phyloP scores from a whole-genome alignment of 192 early-diverging fungal genomes.

The Coemansia sp. region DNA sequence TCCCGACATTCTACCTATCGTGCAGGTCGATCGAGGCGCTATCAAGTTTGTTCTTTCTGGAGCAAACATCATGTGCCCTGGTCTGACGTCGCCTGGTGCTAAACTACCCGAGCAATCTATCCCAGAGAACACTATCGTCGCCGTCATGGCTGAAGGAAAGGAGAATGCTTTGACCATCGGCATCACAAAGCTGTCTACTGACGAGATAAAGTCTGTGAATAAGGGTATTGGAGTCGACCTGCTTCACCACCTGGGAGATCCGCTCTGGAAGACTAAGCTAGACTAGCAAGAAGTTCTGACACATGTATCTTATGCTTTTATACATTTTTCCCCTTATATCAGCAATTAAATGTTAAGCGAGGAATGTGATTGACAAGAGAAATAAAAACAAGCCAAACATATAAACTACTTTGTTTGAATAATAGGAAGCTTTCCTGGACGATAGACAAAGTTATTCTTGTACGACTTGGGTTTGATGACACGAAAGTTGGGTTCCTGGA shows the following conservation, averaged over 20 bases:
- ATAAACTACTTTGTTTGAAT: constrained; percentile 77
- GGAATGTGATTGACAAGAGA: neutral
- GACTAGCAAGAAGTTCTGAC: constrained; percentile 8
- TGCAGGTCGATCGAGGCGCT: constrained; percentile 95
- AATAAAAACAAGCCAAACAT: neutral
- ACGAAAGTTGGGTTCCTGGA: constrained; percentile 86
- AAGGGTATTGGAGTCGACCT: constrained; percentile 90
- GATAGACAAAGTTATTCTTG: constrained; percentile 90
- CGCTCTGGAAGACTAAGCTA: constrained; percentile 66
- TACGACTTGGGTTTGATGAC: constrained; percentile 81
- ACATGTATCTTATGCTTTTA: constrained; percentile 1
- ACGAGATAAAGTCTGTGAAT: constrained; percentile 88
- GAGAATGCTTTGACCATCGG: constrained; percentile 92
- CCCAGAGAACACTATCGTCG: constrained; percentile 71
- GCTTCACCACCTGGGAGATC: constrained; percentile 85
- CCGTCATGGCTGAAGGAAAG: constrained; percentile 94
- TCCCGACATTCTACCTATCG: constrained; percentile 84
- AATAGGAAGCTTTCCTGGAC: constrained; percentile 71
- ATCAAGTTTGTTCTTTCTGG: constrained; percentile 97
- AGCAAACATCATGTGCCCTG: constrained; percentile 99
- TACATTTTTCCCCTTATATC: constrained; percentile 4
- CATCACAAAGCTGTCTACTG: constrained; percentile 79
- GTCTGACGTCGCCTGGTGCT: constrained; percentile 91
- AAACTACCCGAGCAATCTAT: constrained; percentile 71
- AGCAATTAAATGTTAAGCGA: neutral